Percentiles rank a stretch among this genome's conserved stretches.
phyloP scores from a whole-genome alignment of 305 asterid species.

The Monarda citriodora region DNA sequence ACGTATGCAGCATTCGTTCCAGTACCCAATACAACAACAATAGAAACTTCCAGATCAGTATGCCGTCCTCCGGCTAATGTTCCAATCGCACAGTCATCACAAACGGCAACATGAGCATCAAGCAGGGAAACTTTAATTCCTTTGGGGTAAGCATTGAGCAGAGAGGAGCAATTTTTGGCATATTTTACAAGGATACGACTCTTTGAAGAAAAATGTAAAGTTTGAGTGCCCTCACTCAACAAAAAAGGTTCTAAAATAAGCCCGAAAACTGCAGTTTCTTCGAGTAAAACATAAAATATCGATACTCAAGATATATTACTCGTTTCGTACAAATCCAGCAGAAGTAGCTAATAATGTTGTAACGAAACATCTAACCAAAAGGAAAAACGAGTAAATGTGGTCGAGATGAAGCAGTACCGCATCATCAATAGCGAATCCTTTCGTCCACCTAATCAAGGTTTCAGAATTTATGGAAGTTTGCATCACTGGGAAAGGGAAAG shows the following conservation, averaged over 20 bases:
- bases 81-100: slow-evolving; percentile 51
- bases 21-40: slow-evolving; percentile 89
- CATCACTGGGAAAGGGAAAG: slow-evolving; percentile 96
- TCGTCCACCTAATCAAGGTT: slow-evolving; percentile 86
- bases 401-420: slow-evolving; percentile 36
- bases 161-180: background rate
- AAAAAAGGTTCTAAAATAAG: background rate
- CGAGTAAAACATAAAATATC: background rate
- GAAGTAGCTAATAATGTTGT: background rate
- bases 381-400: slow-evolving; percentile 6
- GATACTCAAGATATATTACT: background rate
- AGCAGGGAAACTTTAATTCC: too few relatives aligned
- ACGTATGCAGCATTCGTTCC: slow-evolving; percentile 91
- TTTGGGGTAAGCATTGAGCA: background rate
- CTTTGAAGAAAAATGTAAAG: background rate
- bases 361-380: background rate
- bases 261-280: background rate
- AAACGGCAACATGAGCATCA: slow-evolving; percentile 4
- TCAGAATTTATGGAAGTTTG: slow-evolving; percentile 88
- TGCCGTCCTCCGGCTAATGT: slow-evolving; percentile 93
- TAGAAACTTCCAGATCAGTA: slow-evolving; percentile 52
- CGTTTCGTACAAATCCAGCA: background rate
- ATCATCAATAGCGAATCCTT: slow-evolving; percentile 86
- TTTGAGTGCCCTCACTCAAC: background rate
- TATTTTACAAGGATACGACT: background rate